Evolutionary conservation across 495 filamentous ascomycete genomes (phyloP).

Genomic region (Lentithecium fluviatile): DNA sequence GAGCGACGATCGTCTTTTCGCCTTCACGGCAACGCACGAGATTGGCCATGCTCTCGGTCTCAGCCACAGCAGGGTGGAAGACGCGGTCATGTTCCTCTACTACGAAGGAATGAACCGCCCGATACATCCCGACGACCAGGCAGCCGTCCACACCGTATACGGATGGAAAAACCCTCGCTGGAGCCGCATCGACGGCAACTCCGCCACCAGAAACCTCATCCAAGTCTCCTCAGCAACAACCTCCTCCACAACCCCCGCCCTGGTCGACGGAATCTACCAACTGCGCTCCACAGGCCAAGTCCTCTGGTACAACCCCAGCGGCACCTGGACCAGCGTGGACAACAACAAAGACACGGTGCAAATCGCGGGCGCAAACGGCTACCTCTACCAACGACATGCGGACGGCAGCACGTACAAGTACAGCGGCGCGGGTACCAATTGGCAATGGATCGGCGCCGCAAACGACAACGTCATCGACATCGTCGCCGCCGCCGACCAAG

Average conservation of each 20-base stretch:
- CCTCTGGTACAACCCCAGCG: conserved; percentile 9
- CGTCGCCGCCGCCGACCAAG: conserved; percentile 21
- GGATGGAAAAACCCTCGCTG: conserved; percentile 28
- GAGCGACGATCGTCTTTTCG: conserved; percentile 29
- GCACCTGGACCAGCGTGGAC: conserved; percentile 19
- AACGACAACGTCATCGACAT: conserved; percentile 25
- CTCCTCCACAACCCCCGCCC: background rate
- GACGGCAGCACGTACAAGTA: conserved; percentile 27
- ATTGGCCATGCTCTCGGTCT: conserved; percentile 30
- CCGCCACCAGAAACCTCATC: conserved; percentile 6
- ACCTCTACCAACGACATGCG: conserved; percentile 23
- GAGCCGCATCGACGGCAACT: conserved; percentile 16
- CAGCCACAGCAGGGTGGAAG: conserved; percentile 23
- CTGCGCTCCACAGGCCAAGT: conserved; percentile 24
- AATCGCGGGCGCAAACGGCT: conserved; percentile 21
- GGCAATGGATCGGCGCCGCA: conserved; percentile 18
- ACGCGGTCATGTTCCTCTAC: conserved; percentile 28
- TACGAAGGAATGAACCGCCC: conserved; percentile 14
- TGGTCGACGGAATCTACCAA: conserved; percentile 26
- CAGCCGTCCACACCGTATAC: conserved; percentile 24
- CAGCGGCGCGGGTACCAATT: conserved; percentile 3
- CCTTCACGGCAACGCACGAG: conserved; percentile 25
- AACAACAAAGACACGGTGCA: conserved; percentile 28
- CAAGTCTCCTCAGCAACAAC: conserved; percentile 18
- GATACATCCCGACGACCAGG: conserved; percentile 28